These are phyloP conservation scores for Globomyces pollinis-pini DNA, from an alignment of 192 early-diverging fungal genomes.

Conservation along the genomic window DNA sequence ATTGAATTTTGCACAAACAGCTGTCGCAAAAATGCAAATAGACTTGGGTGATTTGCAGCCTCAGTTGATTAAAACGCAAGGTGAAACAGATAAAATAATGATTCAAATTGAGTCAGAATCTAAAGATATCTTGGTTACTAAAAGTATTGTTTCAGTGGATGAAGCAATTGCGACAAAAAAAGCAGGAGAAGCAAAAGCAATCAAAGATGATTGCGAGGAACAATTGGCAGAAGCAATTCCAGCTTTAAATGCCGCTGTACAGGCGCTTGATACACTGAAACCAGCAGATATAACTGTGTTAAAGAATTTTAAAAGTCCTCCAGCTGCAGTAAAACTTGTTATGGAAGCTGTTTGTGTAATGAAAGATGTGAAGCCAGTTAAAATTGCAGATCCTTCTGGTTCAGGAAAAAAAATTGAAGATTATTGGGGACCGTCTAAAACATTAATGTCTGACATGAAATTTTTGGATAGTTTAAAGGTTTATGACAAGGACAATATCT, in stretches of 20 bases:
- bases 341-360: constrained; percentile 58
- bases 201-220: constrained; percentile 55
- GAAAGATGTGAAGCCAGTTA: constrained; percentile 58
- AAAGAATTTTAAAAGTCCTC: constrained; percentile 57
- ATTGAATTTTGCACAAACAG: constrained; percentile 45
- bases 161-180: constrained; percentile 52
- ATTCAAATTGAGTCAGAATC: constrained; percentile 52
- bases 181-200: constrained; percentile 43
- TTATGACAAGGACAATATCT: constrained; percentile 56
- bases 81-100: constrained; percentile 51
- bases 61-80: constrained; percentile 44
- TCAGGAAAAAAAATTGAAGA: constrained; percentile 56
- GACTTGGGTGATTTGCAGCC: constrained; percentile 51
- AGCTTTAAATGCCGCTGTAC: constrained; percentile 45
- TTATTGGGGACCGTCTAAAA: constrained; percentile 50
- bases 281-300: constrained; percentile 51
- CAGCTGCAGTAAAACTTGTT: constrained; percentile 50
- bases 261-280: constrained; percentile 50
- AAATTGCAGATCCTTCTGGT: constrained; percentile 48
- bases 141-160: constrained; percentile 47
- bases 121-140: constrained; percentile 42
- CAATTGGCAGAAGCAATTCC: constrained; percentile 55
- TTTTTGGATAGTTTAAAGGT: constrained; percentile 45
- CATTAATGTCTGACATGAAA: constrained; percentile 43
- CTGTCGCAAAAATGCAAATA: constrained; percentile 54